Evolutionary conservation across 1,139 yeast species (phyloP).

Genomic region (Debaryomyces singareniensis): DNA sequence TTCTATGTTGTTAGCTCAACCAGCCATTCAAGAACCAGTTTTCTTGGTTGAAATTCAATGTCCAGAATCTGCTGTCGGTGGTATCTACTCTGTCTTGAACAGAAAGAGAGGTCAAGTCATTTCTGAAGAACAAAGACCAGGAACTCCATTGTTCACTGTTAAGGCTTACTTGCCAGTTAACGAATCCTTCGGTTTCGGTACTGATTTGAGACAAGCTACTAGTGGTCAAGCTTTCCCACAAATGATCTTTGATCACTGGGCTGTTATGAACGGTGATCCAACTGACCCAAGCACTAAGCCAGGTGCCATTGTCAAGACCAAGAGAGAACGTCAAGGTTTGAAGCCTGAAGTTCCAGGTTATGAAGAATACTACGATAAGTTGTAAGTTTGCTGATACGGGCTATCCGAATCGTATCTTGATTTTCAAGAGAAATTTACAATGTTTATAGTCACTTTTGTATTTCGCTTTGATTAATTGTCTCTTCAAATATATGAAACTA

Average conservation of each 20-base stretch:
- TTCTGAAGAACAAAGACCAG: conserved; percentile 99
- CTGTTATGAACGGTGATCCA: conserved; percentile 85
- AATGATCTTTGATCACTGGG: conserved; percentile 99
- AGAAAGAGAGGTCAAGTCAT: conserved; percentile 99
- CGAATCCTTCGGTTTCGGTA: conserved; percentile 99
- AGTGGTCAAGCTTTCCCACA: conserved; percentile 99
- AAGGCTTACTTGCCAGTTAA: conserved; percentile 99
- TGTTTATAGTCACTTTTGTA: conserved; percentile 9
- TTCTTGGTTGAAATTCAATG: conserved; percentile 99
- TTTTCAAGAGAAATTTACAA: conserved; percentile 11
- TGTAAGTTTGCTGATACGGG: conserved; percentile 46
- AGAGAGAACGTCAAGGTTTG: conserved; percentile 97
- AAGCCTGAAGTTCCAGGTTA: conserved; percentile 97
- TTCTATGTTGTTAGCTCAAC: conserved; percentile 95
- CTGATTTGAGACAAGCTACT: conserved; percentile 99
- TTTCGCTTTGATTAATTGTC: conserved; percentile 1
- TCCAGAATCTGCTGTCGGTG: conserved; percentile 99
- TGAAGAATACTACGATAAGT: conserved; percentile 99
- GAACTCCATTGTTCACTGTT: conserved; percentile 98
- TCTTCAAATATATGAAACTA: conserved; percentile 5
- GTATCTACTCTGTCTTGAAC: conserved; percentile 99
- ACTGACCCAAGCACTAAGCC: conserved; percentile 90
- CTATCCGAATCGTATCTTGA: background rate
- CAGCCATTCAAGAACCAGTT: conserved; percentile 98
- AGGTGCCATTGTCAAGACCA: conserved; percentile 82